Evolutionary conservation across 441 rosid genomes (phyloP), one percentile per base, ranked within the genome.

Genomic region (Aleurites moluccanus): DNA sequence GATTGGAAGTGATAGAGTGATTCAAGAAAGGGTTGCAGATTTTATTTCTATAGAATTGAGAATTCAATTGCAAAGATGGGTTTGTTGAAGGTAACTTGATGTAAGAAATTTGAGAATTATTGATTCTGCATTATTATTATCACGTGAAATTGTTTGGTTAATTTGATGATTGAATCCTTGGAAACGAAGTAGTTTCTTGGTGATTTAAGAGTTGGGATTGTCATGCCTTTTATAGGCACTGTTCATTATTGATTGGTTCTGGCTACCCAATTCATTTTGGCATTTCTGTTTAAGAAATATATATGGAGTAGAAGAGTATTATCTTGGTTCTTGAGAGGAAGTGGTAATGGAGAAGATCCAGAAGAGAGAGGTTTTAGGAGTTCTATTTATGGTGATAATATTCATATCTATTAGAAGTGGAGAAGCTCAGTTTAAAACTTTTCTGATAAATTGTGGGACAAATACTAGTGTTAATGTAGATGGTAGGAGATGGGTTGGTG

Each of bases 401-500:
- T 85, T 67, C 61, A 69, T 59, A 40, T 27, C 61, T 78, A 25
- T 83, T 68, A 62, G 45, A 66, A 64, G 64, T 77, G 89, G 86
- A 75, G 86, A 83, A 81, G 90, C 89, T 82, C 86, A 88, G 73
- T 71, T 84, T 67, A 87, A 80, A 75, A 78, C 85, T 72, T 82
- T 84, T 76, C 82, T 91, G 71, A 75, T 92, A 50, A 85, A 86
- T 73, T 95, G 98, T 81, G 99, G 97, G 60, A 70, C 93, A 73
- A 87, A 88, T 47, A 76, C 85, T 16, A 82, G 83, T 76, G 80
- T 86, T 18, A 76, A 73, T 72, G 84, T 86, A 3, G 91, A 85
- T 75, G 93, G 92, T 64, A 85, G 99, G 80, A 88, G 65, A 80
- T 95, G 98, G 98, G 69, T 80, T 66, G 99, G 98, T 25, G 99